Base-by-base conservation (phyloP, 495 filamentous ascomycete genomes). In the Podospora didyma region DNA sequence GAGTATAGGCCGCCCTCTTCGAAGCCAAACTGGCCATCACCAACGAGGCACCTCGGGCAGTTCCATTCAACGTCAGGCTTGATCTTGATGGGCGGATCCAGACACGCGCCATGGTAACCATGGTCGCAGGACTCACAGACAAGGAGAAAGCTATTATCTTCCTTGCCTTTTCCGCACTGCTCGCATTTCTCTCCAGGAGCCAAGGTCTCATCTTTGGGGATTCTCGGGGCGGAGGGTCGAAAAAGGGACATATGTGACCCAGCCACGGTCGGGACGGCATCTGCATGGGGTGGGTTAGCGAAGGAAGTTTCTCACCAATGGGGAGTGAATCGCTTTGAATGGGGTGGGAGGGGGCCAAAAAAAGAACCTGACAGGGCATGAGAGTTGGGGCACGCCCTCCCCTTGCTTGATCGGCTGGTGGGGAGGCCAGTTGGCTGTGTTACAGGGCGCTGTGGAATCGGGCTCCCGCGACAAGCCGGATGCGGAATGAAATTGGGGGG, bases 1-100 rank as follows among this genome's bases (percentile, higher is more conserved):
- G 94, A 99, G 72, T 99, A 99, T 17, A 96, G 83, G 22, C 92
- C 92, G 19, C 94, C 94, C 68, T 99, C 94, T 65, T 97, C 94
- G 60, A 99, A 99, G 1, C 94, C 94, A 62, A 96, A 99, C 64
- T 97, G 91, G 35, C 92, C 92, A 35, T 95, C 96, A 42, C 94
- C 94, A 39, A 99, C 95, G 42, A 99, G 79, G 67, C 94, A 99
- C 65, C 90, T 84, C 10, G 94, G 89, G 64, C 94, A 99, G 68
- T 97, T 91, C 94, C 94, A 99, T 58, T 99, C 94, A 46, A 84
- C 83, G 53, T 96, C 90, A 0, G 92, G 89, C 46, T 84, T 82
- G 21, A 78, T 73, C 55, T 88, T 86, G n/a, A 96, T 76, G 2
- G 86, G 88, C 20, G 92, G 92, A 57, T 97, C 94, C 17, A 99